Evolutionary conservation across 83 land plant species (phyloP), one percentile per base, ranked within the genome.

Genomic region (Diphasiastrum complanatum): DNA sequence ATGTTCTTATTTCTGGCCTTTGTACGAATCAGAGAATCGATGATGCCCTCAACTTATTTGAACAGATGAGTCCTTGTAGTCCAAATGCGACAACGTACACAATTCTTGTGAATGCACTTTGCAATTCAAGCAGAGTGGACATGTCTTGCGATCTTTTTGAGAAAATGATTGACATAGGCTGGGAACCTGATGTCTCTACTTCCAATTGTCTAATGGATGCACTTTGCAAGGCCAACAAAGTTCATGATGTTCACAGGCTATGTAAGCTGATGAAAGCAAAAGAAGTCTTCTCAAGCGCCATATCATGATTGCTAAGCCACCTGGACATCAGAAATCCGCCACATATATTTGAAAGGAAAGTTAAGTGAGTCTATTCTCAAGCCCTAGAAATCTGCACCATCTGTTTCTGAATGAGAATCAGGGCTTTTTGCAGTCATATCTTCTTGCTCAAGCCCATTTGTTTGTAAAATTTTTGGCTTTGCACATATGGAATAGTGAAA

Each of bases 81-180:
- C 45, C 45, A 41, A 41, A 41, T 41, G 45, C n/a, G 12, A 18
- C n/a, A 14, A 41, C 45, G 12, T 41, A 41, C 45, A 41, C 12
- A 14, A 14, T 14, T 18, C 45, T 41, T 41, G 18, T 55, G 11
- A 35, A 55, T 30, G 59, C 35, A 10, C 43, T 55, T 1, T 25
- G 38, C 14, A 55, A 55, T 27, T 27, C 59, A 11, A 35, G 59
- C 14, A 55, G 19, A 24, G 59, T 55, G 24, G 59, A 55, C 34
- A 27, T 27, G 14, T 31, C 59, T 1, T 12, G 19, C n/a, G 35
- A 32, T 24, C 38, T 55, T 24, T 55, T 30, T 35, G 11, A 30
- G 28, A 32, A 55, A 18, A 55, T 55, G 59, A 24, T 55, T 25
- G 10, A 10, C 30, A 26, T 0, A 12, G 34, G 34, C 45, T 41